phyloP scores from a whole-genome alignment of 2,329 filamentous ascomycete species.

The Rhinocladiella similis region DNA sequence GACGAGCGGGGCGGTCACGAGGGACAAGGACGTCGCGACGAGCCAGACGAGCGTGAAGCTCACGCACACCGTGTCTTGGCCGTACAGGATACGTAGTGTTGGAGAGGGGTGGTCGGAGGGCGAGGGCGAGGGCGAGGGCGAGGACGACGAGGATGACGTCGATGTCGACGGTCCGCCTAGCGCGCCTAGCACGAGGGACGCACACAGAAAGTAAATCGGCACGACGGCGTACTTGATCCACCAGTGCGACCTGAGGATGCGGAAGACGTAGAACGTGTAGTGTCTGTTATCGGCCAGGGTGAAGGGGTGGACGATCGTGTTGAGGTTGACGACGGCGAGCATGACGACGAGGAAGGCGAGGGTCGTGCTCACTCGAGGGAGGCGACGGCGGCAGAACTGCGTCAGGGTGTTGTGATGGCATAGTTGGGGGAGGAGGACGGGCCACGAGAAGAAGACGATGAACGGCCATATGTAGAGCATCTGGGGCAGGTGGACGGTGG shows the following conservation, averaged over 20 bases:
- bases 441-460: conserved; percentile 84
- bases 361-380: conserved; percentile 42
- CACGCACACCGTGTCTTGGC: conserved; percentile 35
- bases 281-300: conserved; percentile 95
- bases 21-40: conserved; percentile 70
- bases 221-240: conserved; percentile 67
- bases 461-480: conserved; percentile 96
- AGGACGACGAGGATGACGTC: neutral
- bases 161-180: conserved; percentile 45
- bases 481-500: conserved; percentile 84
- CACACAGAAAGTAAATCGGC: conserved; percentile 68
- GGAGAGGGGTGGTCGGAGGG: conserved; percentile 16
- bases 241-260: conserved; percentile 69
- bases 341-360: conserved; percentile 43
- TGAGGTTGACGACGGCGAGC: conserved; percentile 64
- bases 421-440: conserved; percentile 63
- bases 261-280: conserved; percentile 96
- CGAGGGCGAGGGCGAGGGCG: neutral
- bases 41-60: conserved; percentile 64
- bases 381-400: conserved; percentile 35
- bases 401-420: conserved; percentile 37
- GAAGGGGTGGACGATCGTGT: conserved; percentile 94
- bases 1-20: conserved; percentile 86
- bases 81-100: conserved; percentile 20
- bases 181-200: conserved; percentile 66